These are phyloP conservation scores for Asterophora parasitica DNA, from an alignment of 768 basidiomycete species.

Conservation along the genomic window DNA sequence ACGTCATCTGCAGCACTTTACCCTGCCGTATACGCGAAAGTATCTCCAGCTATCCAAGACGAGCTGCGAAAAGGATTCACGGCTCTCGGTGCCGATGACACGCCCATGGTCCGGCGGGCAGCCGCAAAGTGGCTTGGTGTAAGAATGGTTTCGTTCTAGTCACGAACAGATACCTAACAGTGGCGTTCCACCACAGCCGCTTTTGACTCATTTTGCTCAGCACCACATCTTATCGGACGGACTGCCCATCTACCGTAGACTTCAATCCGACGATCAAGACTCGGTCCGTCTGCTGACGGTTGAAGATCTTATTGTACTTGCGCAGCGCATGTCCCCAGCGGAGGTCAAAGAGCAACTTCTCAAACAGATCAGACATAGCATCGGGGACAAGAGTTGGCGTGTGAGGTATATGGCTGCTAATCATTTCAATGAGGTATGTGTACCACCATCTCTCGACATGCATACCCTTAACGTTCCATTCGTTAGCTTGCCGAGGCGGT, in stretches of 20 bases:
- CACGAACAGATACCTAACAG: not conserved
- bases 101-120: slow-evolving; percentile 96
- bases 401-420: slow-evolving; percentile 98
- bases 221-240: slow-evolving; percentile 82
- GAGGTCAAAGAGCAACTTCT: slow-evolving; percentile 90
- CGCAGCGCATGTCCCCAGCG: slow-evolving; percentile 74
- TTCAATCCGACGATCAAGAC: slow-evolving; percentile 96
- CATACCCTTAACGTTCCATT: not conserved
- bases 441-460: not conserved
- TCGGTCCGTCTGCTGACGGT: slow-evolving; percentile 94
- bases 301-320: slow-evolving; percentile 91
- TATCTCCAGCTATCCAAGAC: slow-evolving; percentile 68
- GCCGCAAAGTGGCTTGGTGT: slow-evolving; percentile 97
- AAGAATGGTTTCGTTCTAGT: slow-evolving; percentile 29
- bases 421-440: slow-evolving; percentile 89
- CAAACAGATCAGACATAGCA: slow-evolving; percentile 81
- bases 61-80: slow-evolving; percentile 85
- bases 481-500: slow-evolving; percentile 84
- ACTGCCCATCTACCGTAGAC: slow-evolving; percentile 87
- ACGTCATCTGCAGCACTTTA: slow-evolving; percentile 94
- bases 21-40: slow-evolving; percentile 83
- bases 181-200: slow-evolving; percentile 43
- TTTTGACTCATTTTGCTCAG: slow-evolving; percentile 75
- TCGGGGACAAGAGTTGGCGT: slow-evolving; percentile 96
- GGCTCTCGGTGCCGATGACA: slow-evolving; percentile 85